A percentile compares a stretch with the other conserved stretches of the same genome.
These are phyloP conservation scores for Starmerella vitae DNA, from an alignment of 805 yeast species.

Conservation along the genomic window DNA sequence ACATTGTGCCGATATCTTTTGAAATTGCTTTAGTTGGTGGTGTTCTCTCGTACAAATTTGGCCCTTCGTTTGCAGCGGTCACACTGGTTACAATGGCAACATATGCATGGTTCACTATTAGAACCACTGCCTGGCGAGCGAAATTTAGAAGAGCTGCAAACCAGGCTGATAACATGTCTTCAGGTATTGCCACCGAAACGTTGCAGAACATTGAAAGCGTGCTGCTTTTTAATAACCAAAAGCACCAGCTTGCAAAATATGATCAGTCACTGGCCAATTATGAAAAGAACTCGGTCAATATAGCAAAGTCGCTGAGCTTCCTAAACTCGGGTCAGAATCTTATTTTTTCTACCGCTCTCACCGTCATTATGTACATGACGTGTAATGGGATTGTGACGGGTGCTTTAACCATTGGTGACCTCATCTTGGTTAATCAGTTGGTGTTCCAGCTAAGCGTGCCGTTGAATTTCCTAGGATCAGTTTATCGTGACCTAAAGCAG, in stretches of 20 bases:
- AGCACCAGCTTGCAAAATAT: conserved; percentile 63
- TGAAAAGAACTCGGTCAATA: conserved; percentile 54
- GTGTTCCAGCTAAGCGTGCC: conserved; percentile 95
- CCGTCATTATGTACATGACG: conserved; percentile 97
- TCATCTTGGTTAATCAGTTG: conserved; percentile 85
- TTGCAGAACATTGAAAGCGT: conserved; percentile 89
- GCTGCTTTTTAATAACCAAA: conserved; percentile 85
- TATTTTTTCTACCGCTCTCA: conserved; percentile 73
- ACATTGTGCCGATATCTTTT: conserved; percentile 80
- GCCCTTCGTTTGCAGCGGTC: conserved; percentile 74
- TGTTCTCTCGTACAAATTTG: conserved; percentile 83
- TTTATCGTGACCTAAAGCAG: conserved; percentile 87
- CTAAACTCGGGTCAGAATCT: conserved; percentile 67
- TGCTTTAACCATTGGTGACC: conserved; percentile 77
- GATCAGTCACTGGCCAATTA: conserved; percentile 60
- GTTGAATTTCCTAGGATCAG: conserved; percentile 85
- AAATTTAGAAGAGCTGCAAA: conserved; percentile 80
- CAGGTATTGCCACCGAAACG: conserved; percentile 86
- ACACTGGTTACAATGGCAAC: conserved; percentile 80
- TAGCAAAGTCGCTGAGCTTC: conserved; percentile 63
- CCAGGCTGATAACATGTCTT: conserved; percentile 89
- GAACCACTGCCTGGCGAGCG: conserved; percentile 94
- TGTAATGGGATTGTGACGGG: conserved; percentile 84
- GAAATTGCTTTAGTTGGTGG: conserved; percentile 92
- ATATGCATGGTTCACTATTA: conserved; percentile 74